These are phyloP conservation scores for Tylopilus sp. DNA, from an alignment of 768 basidiomycete genomes.

Conservation along the genomic window DNA sequence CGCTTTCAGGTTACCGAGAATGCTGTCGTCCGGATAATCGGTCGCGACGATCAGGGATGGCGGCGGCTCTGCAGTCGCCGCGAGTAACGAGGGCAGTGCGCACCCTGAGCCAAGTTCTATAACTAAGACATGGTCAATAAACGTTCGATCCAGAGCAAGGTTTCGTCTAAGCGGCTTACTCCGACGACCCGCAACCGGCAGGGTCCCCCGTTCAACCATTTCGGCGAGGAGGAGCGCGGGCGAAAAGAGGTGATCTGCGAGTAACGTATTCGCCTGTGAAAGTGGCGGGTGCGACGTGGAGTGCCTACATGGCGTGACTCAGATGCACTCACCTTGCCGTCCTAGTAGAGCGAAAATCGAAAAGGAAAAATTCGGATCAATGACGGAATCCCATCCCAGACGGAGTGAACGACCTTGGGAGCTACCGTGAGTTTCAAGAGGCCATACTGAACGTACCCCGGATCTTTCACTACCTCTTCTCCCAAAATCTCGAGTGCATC, in stretches of 20 bases:
- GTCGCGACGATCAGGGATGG: slow-evolving; percentile 58
- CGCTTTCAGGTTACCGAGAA: slow-evolving; percentile 50
- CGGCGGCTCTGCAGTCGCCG: slow-evolving; percentile 41
- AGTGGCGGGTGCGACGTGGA: background rate
- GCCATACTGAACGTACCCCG: slow-evolving; percentile 49
- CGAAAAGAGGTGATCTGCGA: slow-evolving; percentile 74
- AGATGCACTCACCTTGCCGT: slow-evolving; percentile 50
- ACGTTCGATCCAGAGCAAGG: background rate
- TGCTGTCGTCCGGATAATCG: slow-evolving; percentile 65
- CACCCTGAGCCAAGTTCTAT: slow-evolving; percentile 72
- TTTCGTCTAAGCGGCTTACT: slow-evolving; percentile 31
- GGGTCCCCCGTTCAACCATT: slow-evolving; percentile 52
- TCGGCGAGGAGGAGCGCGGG: slow-evolving; percentile 66
- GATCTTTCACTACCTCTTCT: slow-evolving; percentile 40
- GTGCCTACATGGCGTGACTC: slow-evolving; percentile 5
- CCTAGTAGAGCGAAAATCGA: slow-evolving; percentile 32
- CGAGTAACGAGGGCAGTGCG: slow-evolving; percentile 62
- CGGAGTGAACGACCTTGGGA: slow-evolving; percentile 43
- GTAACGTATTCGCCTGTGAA: slow-evolving; percentile 59
- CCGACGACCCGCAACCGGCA: slow-evolving; percentile 40
- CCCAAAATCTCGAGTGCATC: slow-evolving; percentile 54
- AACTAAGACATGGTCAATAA: slow-evolving; percentile 35
- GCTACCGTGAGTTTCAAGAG: slow-evolving; percentile 52
- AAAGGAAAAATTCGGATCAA: background rate
- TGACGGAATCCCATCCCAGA: background rate